Conservation (phyloP, 2,329 filamentous ascomycete genomes). For the Pezicula carpinea region DNA sequence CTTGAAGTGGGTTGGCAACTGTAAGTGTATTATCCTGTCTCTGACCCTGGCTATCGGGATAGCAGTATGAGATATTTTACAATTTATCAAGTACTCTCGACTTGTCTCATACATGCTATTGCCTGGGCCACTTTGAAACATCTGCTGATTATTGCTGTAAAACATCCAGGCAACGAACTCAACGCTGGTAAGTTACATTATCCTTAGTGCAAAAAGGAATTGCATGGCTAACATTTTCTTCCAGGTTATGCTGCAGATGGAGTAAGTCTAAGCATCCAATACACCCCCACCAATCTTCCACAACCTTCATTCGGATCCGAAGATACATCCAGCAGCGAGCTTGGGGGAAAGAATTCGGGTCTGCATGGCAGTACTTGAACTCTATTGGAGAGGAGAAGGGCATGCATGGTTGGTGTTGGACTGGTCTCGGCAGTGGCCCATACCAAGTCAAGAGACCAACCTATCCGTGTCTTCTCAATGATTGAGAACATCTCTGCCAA, state of each 20-base stretch:
- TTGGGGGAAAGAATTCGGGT: not conserved
- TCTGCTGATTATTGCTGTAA: too few species aligned
- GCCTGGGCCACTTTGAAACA: too few species aligned
- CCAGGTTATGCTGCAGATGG: slow-evolving; percentile 74
- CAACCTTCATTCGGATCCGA: not conserved
- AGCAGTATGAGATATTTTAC: too few species aligned
- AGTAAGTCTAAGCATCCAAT: not conserved
- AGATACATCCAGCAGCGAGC: not conserved
- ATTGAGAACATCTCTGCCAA: too few species aligned
- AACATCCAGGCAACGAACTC: slow-evolving; percentile 55
- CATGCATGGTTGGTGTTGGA: too few species aligned
- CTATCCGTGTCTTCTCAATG: too few species aligned
- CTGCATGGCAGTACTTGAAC: too few species aligned
- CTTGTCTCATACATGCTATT: too few species aligned
- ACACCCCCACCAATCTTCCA: not conserved
- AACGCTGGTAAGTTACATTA: slow-evolving; percentile 55
- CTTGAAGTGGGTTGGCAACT: slow-evolving; percentile 61
- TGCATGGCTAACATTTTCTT: slow-evolving; percentile 1
- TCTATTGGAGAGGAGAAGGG: too few species aligned
- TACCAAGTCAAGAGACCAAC: not conserved
- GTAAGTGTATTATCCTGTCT: too few species aligned
- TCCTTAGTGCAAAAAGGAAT: not conserved
- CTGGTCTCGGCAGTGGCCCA: not conserved
- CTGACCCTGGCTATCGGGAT: too few species aligned
- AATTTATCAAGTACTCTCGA: too few species aligned